phyloP scores from a whole-genome alignment of 2,329 filamentous ascomycete genomes.

The Aspergillaceae sp. region DNA sequence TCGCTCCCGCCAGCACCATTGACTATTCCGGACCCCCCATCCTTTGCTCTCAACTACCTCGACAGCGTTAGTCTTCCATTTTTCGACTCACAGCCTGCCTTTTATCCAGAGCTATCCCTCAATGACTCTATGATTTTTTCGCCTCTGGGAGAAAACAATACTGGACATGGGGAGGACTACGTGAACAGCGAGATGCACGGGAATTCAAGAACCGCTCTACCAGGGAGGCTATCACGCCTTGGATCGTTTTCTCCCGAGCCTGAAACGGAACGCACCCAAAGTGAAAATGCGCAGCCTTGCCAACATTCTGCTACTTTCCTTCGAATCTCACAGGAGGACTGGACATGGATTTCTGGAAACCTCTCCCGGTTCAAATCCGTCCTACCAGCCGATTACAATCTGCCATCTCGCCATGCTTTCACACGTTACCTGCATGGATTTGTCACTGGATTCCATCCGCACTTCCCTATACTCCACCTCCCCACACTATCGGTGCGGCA shows the following conservation, averaged over 20 bases:
- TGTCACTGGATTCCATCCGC: slow-evolving; percentile 4
- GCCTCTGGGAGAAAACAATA: background rate
- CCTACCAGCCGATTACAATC: background rate
- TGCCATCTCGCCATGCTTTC: slow-evolving; percentile 3
- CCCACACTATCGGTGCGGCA: slow-evolving; percentile 1
- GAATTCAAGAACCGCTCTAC: no score
- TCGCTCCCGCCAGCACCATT: background rate
- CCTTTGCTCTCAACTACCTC: slow-evolving; percentile 1
- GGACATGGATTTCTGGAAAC: slow-evolving; percentile 2
- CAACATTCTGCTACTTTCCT: background rate
- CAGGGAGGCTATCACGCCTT: no score
- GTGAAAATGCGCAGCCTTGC: background rate
- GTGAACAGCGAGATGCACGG: background rate
- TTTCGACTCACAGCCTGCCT: background rate
- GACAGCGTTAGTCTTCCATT: slow-evolving; percentile 2
- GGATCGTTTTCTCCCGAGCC: no score
- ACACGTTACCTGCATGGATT: slow-evolving; percentile 3
- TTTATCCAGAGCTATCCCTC: slow-evolving; percentile 2
- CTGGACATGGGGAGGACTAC: background rate
- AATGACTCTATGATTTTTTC: background rate
- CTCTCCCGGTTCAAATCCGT: background rate
- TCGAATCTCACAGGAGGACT: slow-evolving; percentile 3
- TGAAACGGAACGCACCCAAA: no score
- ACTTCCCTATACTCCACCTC: slow-evolving; percentile 4
- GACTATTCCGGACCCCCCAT: background rate